Percentiles rank a stretch among this genome's conserved stretches.
Conservation (phyloP, 352 stramenopile species). For the Poterioochromonas sp. region DNA sequence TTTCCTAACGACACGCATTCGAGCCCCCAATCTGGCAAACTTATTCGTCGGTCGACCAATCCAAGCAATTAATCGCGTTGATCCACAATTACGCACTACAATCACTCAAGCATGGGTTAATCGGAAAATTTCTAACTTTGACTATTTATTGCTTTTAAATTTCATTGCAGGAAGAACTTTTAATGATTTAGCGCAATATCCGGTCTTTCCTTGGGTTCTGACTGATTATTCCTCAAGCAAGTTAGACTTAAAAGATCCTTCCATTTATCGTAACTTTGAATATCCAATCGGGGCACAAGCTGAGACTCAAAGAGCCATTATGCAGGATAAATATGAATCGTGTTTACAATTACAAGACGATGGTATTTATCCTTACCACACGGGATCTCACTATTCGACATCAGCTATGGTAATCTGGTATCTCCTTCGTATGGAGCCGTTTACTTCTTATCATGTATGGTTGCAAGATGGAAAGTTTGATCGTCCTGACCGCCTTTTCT, state of each 20-base stretch:
- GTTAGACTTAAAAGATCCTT: slow-evolving; percentile 63
- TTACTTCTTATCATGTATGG: slow-evolving; percentile 57
- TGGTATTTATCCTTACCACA: slow-evolving; percentile 55
- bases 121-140: slow-evolving; percentile 89
- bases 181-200: slow-evolving; percentile 79
- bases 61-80: neutral
- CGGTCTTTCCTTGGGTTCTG: slow-evolving; percentile 90
- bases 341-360: neutral
- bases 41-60: neutral
- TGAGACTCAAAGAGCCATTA: slow-evolving; percentile 66
- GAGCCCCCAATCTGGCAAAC: neutral
- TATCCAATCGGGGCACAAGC: slow-evolving; percentile 88
- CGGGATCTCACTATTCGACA: slow-evolving; percentile 61
- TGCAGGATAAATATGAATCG: slow-evolving; percentile 47
- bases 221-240: slow-evolving; percentile 65
- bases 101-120: slow-evolving; percentile 69
- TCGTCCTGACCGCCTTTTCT: slow-evolving; percentile 79
- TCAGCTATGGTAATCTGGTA: slow-evolving; percentile 76
- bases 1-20: neutral
- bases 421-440: slow-evolving; percentile 79
- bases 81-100: slow-evolving; percentile 39
- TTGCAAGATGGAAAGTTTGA: slow-evolving; percentile 83
- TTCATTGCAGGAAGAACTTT: slow-evolving; percentile 86
- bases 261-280: slow-evolving; percentile 79
- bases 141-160: slow-evolving; percentile 97